phyloP scores from a whole-genome alignment of 2,329 filamentous ascomycete species.

The Aspergillus pseudoterreus region DNA sequence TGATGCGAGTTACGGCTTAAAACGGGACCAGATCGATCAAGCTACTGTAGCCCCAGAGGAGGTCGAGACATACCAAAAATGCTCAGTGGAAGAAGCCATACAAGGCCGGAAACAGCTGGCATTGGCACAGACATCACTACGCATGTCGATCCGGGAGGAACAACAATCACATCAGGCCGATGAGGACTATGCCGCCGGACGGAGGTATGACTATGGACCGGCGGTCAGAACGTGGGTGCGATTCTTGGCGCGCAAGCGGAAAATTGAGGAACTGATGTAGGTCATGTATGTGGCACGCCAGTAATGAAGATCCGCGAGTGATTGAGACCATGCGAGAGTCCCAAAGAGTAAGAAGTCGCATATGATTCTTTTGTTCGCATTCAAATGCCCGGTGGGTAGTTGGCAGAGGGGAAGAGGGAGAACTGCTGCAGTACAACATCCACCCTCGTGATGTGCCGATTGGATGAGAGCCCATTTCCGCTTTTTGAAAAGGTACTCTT shows the following conservation, averaged over 20 bases:
- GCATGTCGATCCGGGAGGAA: constrained; percentile 37
- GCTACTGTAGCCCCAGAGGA: constrained; percentile 24
- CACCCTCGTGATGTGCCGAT: constrained; percentile 17
- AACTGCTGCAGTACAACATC: too few species aligned
- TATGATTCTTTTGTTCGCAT: too few species aligned
- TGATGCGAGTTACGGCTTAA: constrained; percentile 37
- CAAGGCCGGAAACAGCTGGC: constrained; percentile 25
- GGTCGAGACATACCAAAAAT: constrained; percentile 20
- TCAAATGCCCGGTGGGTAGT: not conserved
- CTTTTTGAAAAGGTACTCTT: not conserved
- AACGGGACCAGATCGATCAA: constrained; percentile 29
- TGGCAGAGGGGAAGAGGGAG: not conserved
- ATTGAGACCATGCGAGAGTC: too few species aligned
- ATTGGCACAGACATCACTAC: constrained; percentile 29
- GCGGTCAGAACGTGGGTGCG: constrained; percentile 67
- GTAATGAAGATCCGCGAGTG: too few species aligned
- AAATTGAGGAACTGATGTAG: constrained; percentile 42
- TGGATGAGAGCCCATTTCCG: constrained; percentile 10
- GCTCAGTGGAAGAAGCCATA: constrained; percentile 28
- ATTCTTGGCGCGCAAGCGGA: constrained; percentile 63
- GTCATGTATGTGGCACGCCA: not conserved
- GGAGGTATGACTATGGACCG: constrained; percentile 62
- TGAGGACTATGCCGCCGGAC: constrained; percentile 38
- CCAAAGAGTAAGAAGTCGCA: too few species aligned
- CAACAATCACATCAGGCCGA: constrained; percentile 36